These are phyloP conservation scores for Eucalyptus sp. DNA, from an alignment of 345 rosid genomes.

Conservation along the genomic window DNA sequence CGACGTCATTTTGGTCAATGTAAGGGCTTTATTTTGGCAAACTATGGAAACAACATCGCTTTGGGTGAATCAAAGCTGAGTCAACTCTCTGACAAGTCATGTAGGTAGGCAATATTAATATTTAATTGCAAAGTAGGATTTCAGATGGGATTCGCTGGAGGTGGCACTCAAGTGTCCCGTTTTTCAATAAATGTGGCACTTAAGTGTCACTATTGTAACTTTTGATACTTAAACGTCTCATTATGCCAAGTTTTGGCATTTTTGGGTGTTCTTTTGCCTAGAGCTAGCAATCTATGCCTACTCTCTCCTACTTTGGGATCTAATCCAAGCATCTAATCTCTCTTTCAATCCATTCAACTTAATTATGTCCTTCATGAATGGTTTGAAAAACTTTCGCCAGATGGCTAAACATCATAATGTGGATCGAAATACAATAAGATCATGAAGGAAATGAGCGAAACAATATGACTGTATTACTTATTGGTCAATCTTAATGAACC, in stretches of 20 bases:
- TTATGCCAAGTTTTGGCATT: too few species aligned
- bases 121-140: too few species aligned
- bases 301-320: not conserved
- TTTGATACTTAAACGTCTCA: accelerated
- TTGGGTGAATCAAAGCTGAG: too few species aligned
- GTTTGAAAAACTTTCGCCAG: not conserved
- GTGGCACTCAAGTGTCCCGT: too few species aligned
- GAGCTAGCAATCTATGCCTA: not conserved
- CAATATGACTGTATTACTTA: not conserved
- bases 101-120: accelerated
- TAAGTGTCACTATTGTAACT: too few species aligned
- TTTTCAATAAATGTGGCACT: too few species aligned
- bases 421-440: not conserved
- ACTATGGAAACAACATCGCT: accelerated
- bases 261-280: too few species aligned
- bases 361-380: not conserved
- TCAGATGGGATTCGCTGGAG: accelerated
- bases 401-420: not conserved
- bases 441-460: not conserved
- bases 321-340: not conserved
- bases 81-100: accelerated
- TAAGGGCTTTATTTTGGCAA: too few species aligned
- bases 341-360: not conserved
- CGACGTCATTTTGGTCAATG: too few species aligned
- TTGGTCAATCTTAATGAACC: not conserved